phyloP scores from a whole-genome alignment of 805 yeast species.

The Wickerhamomyces canadensis region DNA sequence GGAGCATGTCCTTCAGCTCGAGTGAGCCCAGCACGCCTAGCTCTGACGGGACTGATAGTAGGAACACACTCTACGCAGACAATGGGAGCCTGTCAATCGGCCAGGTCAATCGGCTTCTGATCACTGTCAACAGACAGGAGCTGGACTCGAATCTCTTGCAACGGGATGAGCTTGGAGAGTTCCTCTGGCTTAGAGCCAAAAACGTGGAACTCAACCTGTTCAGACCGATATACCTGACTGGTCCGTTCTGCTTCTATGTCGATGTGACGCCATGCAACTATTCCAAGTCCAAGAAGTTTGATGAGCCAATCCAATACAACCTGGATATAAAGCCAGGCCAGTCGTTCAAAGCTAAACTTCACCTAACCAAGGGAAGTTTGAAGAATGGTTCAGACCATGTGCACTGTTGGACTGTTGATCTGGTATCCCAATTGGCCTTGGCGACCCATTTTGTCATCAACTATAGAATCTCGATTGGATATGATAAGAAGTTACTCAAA shows the following conservation, averaged over 20 bases:
- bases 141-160: not conserved
- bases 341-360: slow-evolving; percentile 51
- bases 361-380: slow-evolving; percentile 40
- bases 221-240: slow-evolving; percentile 81
- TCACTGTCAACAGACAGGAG: slow-evolving; percentile 1
- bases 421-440: slow-evolving; percentile 75
- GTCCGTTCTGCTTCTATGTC: slow-evolving; percentile 82
- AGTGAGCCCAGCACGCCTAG: too few relatives aligned
- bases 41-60: too few relatives aligned
- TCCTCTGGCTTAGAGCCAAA: slow-evolving; percentile 48
- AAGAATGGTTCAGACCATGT: slow-evolving; percentile 17
- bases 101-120: slow-evolving; percentile 13
- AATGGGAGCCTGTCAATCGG: slow-evolving; percentile 16
- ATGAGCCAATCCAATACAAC: slow-evolving; percentile 39
- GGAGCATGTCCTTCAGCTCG: too few relatives aligned
- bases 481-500: slow-evolving; percentile 27
- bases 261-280: slow-evolving; percentile 72
- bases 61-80: slow-evolving; percentile 9
- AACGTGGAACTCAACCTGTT: slow-evolving; percentile 69
- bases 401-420: slow-evolving; percentile 76
- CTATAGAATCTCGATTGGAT: slow-evolving; percentile 57
- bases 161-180: slow-evolving; percentile 11
- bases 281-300: slow-evolving; percentile 38
- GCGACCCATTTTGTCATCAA: slow-evolving; percentile 61
- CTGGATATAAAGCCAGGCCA: slow-evolving; percentile 68